Evolutionary conservation across 2,329 filamentous ascomycete genomes (phyloP).

Genomic region (Calonectria hongkongensis): DNA sequence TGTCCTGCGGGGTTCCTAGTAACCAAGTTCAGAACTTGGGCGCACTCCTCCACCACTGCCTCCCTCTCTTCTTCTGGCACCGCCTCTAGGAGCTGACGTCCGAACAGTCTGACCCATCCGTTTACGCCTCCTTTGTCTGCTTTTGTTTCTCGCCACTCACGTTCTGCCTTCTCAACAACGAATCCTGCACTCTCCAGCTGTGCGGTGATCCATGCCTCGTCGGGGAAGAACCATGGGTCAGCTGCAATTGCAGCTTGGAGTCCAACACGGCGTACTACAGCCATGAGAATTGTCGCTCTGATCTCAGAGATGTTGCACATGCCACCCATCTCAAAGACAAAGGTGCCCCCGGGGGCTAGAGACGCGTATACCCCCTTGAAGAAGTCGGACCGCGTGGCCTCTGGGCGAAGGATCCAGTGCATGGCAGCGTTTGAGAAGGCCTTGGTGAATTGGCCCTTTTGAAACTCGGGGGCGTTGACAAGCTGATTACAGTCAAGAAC

Average conservation of each 20-base stretch:
- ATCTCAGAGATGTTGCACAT: slow-evolving; percentile 81
- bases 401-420: slow-evolving; percentile 77
- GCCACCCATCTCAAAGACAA: slow-evolving; percentile 84
- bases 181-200: slow-evolving; percentile 68
- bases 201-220: slow-evolving; percentile 74
- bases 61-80: slow-evolving; percentile 69
- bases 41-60: slow-evolving; percentile 71
- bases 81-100: slow-evolving; percentile 73
- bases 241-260: slow-evolving; percentile 68
- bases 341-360: slow-evolving; percentile 73
- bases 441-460: slow-evolving; percentile 68
- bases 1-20: slow-evolving; percentile 75
- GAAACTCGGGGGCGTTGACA: slow-evolving; percentile 58
- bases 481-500: slow-evolving; percentile 69
- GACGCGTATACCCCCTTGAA: slow-evolving; percentile 71
- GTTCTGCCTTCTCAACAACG: slow-evolving; percentile 72
- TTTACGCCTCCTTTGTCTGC: slow-evolving; percentile 76
- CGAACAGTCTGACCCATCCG: slow-evolving; percentile 81
- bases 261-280: slow-evolving; percentile 71
- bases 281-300: slow-evolving; percentile 73
- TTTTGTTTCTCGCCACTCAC: slow-evolving; percentile 79
- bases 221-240: slow-evolving; percentile 84
- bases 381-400: slow-evolving; percentile 67
- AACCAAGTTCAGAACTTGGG: slow-evolving; percentile 72
- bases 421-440: slow-evolving; percentile 80